phyloP scores from a whole-genome alignment of 306 rosid species.

The Biancaea sappan region DNA sequence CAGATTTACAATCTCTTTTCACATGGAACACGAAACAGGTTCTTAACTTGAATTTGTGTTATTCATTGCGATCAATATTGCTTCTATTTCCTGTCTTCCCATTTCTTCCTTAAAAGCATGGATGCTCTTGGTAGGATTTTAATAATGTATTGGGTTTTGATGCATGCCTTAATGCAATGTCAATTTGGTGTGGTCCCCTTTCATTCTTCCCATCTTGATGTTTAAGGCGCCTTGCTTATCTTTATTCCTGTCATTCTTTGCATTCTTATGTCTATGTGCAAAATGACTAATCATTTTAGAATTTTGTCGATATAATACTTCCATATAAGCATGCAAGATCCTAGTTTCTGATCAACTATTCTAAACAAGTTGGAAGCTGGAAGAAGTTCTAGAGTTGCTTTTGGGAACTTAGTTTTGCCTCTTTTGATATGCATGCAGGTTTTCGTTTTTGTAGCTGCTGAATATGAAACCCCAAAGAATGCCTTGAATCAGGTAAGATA shows the following conservation, averaged over 20 bases:
- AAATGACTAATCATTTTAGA: not conserved
- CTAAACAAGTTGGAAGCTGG: constrained; percentile 1
- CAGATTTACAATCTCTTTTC: constrained; percentile 89
- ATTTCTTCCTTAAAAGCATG: constrained; percentile 24
- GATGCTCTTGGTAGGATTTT: not conserved
- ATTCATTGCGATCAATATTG: not conserved
- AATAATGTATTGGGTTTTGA: constrained; percentile 8
- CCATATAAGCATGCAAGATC: not conserved
- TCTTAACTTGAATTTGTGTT: constrained; percentile 31
- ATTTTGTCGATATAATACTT: not conserved
- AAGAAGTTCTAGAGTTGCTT: constrained; percentile 16
- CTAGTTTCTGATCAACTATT: constrained; percentile 11
- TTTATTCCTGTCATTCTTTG: not conserved
- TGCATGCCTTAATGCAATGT: not conserved
- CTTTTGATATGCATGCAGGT: constrained; percentile 57
- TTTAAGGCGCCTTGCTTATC: not conserved
- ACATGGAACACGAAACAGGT: constrained; percentile 99
- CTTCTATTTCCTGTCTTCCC: not conserved
- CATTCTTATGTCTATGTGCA: constrained; percentile 9
- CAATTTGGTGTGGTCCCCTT: not conserved
- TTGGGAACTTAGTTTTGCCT: constrained; percentile 31
- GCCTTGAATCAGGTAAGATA: constrained; percentile 78
- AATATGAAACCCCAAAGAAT: constrained; percentile 82
- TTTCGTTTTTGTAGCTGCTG: constrained; percentile 91
- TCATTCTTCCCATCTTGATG: not conserved